Evolutionary conservation across 768 basidiomycete species (phyloP).

Genomic region (Phylloporus arenicola): DNA sequence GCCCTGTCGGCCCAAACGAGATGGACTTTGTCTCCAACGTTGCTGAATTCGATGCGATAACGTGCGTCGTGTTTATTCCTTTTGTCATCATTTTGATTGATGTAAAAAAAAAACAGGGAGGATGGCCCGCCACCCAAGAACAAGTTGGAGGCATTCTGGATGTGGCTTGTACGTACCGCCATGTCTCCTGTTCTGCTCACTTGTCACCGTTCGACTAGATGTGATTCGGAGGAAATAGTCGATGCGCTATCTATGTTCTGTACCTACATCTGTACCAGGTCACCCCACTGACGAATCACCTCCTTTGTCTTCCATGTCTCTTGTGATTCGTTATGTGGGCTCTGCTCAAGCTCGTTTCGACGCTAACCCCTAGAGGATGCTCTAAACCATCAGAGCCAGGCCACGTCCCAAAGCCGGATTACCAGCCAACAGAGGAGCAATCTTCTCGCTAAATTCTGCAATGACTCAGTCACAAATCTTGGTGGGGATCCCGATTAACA

Average conservation of each 20-base stretch:
- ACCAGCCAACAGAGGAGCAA: too few relatives aligned
- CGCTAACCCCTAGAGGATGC: too few relatives aligned
- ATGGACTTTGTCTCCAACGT: conserved; percentile 27
- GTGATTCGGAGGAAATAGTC: background rate
- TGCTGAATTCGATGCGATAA: conserved; percentile 26
- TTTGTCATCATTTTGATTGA: background rate
- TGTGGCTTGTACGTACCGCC: conserved; percentile 20
- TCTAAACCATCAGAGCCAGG: too few relatives aligned
- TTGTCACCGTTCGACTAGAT: background rate
- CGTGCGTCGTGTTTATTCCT: conserved; percentile 8
- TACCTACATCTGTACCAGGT: background rate
- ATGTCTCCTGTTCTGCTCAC: background rate
- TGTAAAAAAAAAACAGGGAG: conserved; percentile 8
- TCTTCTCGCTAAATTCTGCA: too few relatives aligned
- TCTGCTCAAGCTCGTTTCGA: too few relatives aligned
- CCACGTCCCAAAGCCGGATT: too few relatives aligned
- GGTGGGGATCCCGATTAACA: too few relatives aligned
- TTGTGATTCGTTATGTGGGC: too few relatives aligned
- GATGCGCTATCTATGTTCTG: background rate
- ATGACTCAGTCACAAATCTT: too few relatives aligned
- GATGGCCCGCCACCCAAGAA: conserved; percentile 28
- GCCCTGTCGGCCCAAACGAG: conserved; percentile 2
- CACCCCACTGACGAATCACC: background rate
- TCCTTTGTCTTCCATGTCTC: too few relatives aligned
- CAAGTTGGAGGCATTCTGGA: conserved; percentile 23